Percentiles rank a stretch among this genome's conserved stretches.
phyloP scores from a whole-genome alignment of 106 monocot species.

The Dendrobium nobile region DNA sequence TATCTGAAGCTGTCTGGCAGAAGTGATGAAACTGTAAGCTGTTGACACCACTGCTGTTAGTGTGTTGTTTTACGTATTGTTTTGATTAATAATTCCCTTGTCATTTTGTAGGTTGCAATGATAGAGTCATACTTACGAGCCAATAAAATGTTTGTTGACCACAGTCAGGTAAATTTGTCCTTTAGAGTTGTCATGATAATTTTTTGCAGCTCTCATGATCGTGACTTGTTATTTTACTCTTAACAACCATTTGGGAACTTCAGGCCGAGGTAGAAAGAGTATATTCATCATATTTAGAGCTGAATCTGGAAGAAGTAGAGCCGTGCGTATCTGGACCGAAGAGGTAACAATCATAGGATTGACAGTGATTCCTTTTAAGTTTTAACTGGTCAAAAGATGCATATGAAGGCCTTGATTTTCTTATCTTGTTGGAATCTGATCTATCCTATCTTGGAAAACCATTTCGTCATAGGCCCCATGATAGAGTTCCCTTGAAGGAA shows the following conservation, averaged over 20 bases:
- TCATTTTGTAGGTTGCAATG: constrained; percentile 55
- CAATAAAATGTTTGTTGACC: constrained; percentile 79
- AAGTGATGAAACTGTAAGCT: constrained; percentile 84
- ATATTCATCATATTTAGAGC: constrained; percentile 79
- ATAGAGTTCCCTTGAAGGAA: constrained; percentile 79
- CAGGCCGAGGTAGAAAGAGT: constrained; percentile 74
- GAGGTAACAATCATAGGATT: constrained; percentile 34
- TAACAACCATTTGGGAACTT: constrained; percentile 2
- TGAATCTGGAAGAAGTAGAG: constrained; percentile 80
- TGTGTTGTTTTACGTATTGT: constrained; percentile 1
- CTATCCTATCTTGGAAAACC: constrained; percentile 25
- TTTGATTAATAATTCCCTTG: background rate
- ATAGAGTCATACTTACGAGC: constrained; percentile 77
- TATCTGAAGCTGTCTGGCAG: constrained; percentile 87
- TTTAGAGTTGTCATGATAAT: background rate
- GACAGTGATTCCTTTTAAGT: constrained; percentile 5
- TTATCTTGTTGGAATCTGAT: background rate
- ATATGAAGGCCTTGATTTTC: background rate
- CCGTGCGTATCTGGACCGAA: constrained; percentile 93
- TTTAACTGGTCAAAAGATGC: background rate
- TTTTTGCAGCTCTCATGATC: background rate
- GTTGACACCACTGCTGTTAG: background rate
- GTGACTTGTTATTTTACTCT: constrained; percentile 2
- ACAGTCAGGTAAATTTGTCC: constrained; percentile 36
- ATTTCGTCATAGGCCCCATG: constrained; percentile 45